Conservation (phyloP, 2,329 filamentous ascomycete species). For the Aspergillus japonicus region DNA sequence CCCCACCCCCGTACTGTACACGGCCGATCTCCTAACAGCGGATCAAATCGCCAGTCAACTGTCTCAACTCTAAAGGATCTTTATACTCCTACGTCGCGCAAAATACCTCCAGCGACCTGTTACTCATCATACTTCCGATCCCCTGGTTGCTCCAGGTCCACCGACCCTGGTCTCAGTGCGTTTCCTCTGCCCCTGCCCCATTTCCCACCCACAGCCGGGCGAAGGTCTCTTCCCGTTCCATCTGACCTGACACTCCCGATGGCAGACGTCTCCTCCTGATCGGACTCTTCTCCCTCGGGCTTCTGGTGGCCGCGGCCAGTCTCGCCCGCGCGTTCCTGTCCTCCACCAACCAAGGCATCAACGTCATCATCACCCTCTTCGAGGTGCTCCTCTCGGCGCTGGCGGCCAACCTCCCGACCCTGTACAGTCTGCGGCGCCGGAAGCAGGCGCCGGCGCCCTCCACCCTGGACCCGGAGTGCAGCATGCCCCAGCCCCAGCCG, state of each 20-base stretch:
- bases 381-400: neutral
- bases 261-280: constrained; percentile 9
- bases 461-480: neutral
- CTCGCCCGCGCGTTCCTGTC: neutral
- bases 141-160: constrained; percentile 11
- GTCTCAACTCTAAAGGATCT: neutral
- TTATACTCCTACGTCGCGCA: neutral
- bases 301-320: neutral
- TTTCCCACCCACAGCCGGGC: too few relatives aligned
- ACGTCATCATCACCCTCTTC: neutral
- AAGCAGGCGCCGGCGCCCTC: neutral
- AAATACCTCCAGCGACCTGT: constrained; percentile 8
- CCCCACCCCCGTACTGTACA: too few relatives aligned
- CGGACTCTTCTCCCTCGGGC: constrained; percentile 11
- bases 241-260: too few relatives aligned
- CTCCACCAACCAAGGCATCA: neutral
- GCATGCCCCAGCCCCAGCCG: neutral
- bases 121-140: constrained; percentile 14
- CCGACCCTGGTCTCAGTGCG: constrained; percentile 6
- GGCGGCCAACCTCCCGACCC: neutral
- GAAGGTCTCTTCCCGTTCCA: too few relatives aligned
- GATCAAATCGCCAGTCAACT: too few relatives aligned
- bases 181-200: too few relatives aligned
- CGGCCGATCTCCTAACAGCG: too few relatives aligned
- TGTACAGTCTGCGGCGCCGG: neutral